Base-by-base conservation (phyloP, 257 asterid species). In the Fraxinus excelsior region DNA sequence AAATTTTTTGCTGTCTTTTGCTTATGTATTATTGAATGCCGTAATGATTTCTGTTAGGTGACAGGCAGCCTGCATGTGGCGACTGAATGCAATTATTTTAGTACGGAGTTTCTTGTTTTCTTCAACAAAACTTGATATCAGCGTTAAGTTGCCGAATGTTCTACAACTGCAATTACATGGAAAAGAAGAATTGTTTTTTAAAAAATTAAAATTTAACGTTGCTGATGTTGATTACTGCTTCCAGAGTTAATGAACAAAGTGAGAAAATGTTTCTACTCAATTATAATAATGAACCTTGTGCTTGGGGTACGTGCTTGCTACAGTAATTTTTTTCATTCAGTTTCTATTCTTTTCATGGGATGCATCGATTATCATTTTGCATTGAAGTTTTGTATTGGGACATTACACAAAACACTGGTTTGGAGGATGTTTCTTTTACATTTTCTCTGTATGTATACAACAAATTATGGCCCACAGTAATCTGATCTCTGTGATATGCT, bases 51-150 rank as follows among this genome's bases (percentile, higher is more conserved):
- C 18, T n/a, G 71, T 11, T 62, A 62, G 29, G 28, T 19, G 67
- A 16, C 68, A 56, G 25, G 37, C 32, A 71, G 74, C 40, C 60
- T 49, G 67, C 13, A 11, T 37, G 51, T 6, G 13, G 21, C 56
- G 10, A 64, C 67, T 56, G 49, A 37, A 58, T 69, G 80, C 23
- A 28, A 76, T 80, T 64, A 26, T 34, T 71, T 70, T 72, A 72
- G 4, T 5, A 67, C 40, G 26, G 56, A 19, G 77, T 49, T 11
- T 64, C 66, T 11, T 69, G n/a, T 28, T 69, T 12, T 73, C 2
- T 53, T 31, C 32, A 31, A 42, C 2, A 34, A 34, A 67, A 42
- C 28, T 46, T 64, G 37, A 34, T 65, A 42, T 72, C 56, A 46
- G 7, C 31, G 31, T 32, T 69, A 13, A 25, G 14, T n/a, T 80